Evolutionary conservation across 805 yeast genomes (phyloP).

Genomic region (Peterozyma xylosa): DNA sequence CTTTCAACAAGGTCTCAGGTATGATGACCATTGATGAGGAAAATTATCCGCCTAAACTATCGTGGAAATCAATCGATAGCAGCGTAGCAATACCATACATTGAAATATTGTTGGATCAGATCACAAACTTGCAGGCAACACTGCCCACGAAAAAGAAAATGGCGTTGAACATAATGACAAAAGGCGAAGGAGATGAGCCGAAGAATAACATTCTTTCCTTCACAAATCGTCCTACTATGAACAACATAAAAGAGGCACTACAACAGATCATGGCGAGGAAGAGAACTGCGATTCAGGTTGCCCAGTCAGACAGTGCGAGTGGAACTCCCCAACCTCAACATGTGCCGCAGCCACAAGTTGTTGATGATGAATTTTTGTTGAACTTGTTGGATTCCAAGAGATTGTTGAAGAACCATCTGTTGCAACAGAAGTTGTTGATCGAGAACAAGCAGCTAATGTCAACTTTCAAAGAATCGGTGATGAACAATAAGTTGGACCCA

Average conservation of each 20-base stretch:
- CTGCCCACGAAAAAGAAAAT: constrained; percentile 60
- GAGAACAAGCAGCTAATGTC: constrained; percentile 64
- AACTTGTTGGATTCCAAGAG: constrained; percentile 44
- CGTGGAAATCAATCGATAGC: constrained; percentile 51
- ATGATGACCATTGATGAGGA: constrained; percentile 50
- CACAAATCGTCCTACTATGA: constrained; percentile 69
- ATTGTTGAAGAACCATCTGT: constrained; percentile 59
- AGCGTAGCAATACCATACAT: constrained; percentile 30
- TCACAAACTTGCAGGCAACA: constrained; percentile 57
- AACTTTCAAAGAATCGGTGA: constrained; percentile 83
- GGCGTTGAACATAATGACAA: constrained; percentile 52
- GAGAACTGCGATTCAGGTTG: constrained; percentile 39
- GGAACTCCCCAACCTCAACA: constrained; percentile 8
- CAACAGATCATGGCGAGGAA: constrained; percentile 65
- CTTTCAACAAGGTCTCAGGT: constrained; percentile 47
- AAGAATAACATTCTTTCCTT: constrained; percentile 46
- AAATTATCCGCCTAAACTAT: constrained; percentile 42
- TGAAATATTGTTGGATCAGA: constrained; percentile 32
- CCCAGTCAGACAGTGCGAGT: constrained; percentile 16
- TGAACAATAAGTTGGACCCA: constrained; percentile 66
- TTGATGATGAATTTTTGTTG: constrained; percentile 13
- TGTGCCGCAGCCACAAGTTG: constrained; percentile 11
- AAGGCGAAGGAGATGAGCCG: constrained; percentile 24
- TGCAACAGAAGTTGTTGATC: constrained; percentile 72
- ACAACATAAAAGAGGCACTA: constrained; percentile 56